Conservation (phyloP, 2,329 filamentous ascomycete species). For the Claviceps capensis region DNA sequence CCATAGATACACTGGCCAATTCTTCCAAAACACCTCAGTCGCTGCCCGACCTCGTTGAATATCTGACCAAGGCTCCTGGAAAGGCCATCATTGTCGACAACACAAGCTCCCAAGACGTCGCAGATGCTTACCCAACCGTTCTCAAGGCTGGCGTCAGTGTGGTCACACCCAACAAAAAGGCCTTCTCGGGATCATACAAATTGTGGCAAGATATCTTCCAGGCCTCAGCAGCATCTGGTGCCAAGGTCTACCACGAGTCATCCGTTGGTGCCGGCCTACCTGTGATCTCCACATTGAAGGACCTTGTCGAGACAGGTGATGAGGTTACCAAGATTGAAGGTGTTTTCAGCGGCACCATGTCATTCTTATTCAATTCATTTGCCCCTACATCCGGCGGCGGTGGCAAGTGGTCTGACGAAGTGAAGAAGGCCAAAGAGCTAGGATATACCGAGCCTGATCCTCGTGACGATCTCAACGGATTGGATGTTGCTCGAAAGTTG, state of each 20-base stretch:
- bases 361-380: conserved; percentile 96
- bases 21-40: conserved; percentile 52
- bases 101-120: conserved; percentile 80
- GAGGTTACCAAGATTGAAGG: conserved; percentile 86
- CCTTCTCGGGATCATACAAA: conserved; percentile 68
- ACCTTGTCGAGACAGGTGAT: conserved; percentile 89
- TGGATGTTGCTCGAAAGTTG: conserved; percentile 88
- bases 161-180: conserved; percentile 97
- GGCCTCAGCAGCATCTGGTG: conserved; percentile 54
- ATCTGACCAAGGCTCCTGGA: conserved; percentile 63
- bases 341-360: conserved; percentile 95
- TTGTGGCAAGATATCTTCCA: conserved; percentile 82
- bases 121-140: conserved; percentile 69
- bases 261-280: conserved; percentile 89
- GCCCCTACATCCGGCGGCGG: conserved; percentile 62
- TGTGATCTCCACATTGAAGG: conserved; percentile 83
- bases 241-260: conserved; percentile 88
- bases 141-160: conserved; percentile 73
- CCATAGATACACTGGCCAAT: conserved; percentile 47
- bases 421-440: conserved; percentile 79
- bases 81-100: conserved; percentile 86
- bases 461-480: conserved; percentile 72
- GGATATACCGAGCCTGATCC: conserved; percentile 89
- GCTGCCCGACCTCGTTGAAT: conserved; percentile 59
- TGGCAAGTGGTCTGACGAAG: conserved; percentile 81